phyloP scores from a whole-genome alignment of 2,329 filamentous ascomycete species.

The Monosporascus sp. region DNA sequence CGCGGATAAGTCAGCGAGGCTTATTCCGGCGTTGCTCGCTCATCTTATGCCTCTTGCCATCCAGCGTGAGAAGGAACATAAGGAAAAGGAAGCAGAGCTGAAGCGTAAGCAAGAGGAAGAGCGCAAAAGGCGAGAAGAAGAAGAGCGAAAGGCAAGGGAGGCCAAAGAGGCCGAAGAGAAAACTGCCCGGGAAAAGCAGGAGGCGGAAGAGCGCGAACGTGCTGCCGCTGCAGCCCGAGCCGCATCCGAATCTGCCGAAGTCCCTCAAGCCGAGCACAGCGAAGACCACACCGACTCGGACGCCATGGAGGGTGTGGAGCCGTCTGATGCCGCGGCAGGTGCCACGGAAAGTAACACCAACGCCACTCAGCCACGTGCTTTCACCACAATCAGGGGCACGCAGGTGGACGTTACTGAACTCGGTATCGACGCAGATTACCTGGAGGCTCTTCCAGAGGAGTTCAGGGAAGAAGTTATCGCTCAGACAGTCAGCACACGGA shows the following conservation, averaged over 20 bases:
- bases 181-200: constrained; percentile 59
- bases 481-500: constrained; percentile 76
- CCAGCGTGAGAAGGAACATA: constrained; percentile 68
- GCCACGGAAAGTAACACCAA: constrained; percentile 34
- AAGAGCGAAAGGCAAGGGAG: constrained; percentile 61
- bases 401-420: constrained; percentile 90
- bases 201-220: constrained; percentile 64
- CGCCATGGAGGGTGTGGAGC: constrained; percentile 28
- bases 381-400: constrained; percentile 78
- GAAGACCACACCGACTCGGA: constrained; percentile 19
- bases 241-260: constrained; percentile 42
- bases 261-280: constrained; percentile 38
- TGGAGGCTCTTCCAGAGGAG: constrained; percentile 96
- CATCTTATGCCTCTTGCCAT: constrained; percentile 79
- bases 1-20: constrained; percentile 62
- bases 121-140: constrained; percentile 56
- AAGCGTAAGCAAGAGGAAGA: constrained; percentile 54
- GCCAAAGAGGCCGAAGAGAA: constrained; percentile 68
- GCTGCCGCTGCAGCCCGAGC: constrained; percentile 57
- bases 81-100: constrained; percentile 52
- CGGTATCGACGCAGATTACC: constrained; percentile 89
- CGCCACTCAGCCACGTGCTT: constrained; percentile 58
- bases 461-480: constrained; percentile 94
- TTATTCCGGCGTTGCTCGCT: constrained; percentile 65
- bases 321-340: constrained; percentile 26